phyloP scores from a whole-genome alignment of 2,329 filamentous ascomycete genomes.

The Pseudogymnoascus verrucosus region DNA sequence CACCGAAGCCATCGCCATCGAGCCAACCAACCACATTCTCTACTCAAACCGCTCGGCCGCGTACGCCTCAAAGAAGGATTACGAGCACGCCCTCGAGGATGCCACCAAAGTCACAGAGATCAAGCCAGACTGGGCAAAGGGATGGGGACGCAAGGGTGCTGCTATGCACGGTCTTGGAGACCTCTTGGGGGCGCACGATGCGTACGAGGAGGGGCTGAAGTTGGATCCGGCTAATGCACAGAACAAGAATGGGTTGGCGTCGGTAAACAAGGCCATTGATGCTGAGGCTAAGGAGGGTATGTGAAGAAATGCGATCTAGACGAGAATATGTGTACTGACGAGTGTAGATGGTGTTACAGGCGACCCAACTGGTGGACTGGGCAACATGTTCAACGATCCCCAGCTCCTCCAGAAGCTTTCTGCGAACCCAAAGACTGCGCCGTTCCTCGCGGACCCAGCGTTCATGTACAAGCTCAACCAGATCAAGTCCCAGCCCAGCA shows the following conservation, averaged over 20 bases:
- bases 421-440: constrained; percentile 84
- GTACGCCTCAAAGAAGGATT: constrained; percentile 84
- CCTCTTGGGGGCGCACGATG: constrained; percentile 74
- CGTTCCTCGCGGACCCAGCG: constrained; percentile 67
- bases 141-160: constrained; percentile 87
- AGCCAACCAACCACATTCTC: constrained; percentile 87
- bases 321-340: not conserved
- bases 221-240: constrained; percentile 85
- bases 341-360: constrained; percentile 36
- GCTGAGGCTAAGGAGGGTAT: constrained; percentile 51
- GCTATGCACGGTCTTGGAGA: constrained; percentile 84
- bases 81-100: constrained; percentile 75
- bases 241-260: constrained; percentile 78
- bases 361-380: constrained; percentile 69
- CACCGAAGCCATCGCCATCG: constrained; percentile 81
- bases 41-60: constrained; percentile 93
- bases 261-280: constrained; percentile 83
- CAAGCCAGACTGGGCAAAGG: constrained; percentile 97
- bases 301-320: constrained; percentile 11
- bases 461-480: constrained; percentile 89
- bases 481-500: constrained; percentile 72
- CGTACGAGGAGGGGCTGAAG: constrained; percentile 92
- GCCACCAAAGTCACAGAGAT: constrained; percentile 88
- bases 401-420: constrained; percentile 85
- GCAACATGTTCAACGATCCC: constrained; percentile 90